Evolutionary conservation across 805 yeast species (phyloP).

Genomic region (Starmerella riodocensis): DNA sequence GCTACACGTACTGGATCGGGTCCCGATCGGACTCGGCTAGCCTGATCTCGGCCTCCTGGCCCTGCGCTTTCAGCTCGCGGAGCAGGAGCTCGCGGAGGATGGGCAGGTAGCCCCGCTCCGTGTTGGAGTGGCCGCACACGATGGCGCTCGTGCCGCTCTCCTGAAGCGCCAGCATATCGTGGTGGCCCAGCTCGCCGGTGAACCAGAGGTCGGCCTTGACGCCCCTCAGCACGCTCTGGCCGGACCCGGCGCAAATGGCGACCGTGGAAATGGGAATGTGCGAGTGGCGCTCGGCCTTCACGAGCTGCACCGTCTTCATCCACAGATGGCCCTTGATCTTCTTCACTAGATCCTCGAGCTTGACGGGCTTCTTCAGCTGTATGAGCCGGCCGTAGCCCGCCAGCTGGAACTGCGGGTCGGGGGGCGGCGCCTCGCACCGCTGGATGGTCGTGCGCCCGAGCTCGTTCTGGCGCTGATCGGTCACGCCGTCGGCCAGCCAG

Average conservation of each 20-base stretch:
- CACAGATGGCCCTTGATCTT: conserved; percentile 43
- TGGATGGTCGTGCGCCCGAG: conserved; percentile 30
- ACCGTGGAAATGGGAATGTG: conserved; percentile 35
- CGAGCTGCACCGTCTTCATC: conserved; percentile 51
- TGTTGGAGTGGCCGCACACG: conserved; percentile 78
- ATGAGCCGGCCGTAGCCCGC: conserved; percentile 79
- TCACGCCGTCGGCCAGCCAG: conserved; percentile 60
- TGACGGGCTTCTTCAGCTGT: conserved; percentile 33
- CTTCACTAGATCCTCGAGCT: conserved; percentile 35
- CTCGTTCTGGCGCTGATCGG: conserved; percentile 23
- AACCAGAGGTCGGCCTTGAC: conserved; percentile 54
- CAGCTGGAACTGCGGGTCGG: conserved; percentile 30
- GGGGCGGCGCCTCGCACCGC: conserved; percentile 33
- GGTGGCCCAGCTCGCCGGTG: conserved; percentile 94
- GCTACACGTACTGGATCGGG: conserved; percentile 38
- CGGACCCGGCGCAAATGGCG: conserved; percentile 95
- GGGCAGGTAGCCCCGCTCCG: conserved; percentile 72
- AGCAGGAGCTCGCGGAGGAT: conserved; percentile 40
- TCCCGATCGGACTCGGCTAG: conserved; percentile 51
- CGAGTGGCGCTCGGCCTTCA: conserved; percentile 26
- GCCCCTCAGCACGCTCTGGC: conserved; percentile 54
- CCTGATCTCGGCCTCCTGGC: conserved; percentile 29
- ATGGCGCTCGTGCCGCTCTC: conserved; percentile 64
- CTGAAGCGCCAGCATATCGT: conserved; percentile 59
- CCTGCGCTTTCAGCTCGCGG: conserved; percentile 28